Percentiles rank a stretch among this genome's conserved stretches.
Conservation (phyloP, 352 stramenopile species). For the Nothophytophthora sp. region DNA sequence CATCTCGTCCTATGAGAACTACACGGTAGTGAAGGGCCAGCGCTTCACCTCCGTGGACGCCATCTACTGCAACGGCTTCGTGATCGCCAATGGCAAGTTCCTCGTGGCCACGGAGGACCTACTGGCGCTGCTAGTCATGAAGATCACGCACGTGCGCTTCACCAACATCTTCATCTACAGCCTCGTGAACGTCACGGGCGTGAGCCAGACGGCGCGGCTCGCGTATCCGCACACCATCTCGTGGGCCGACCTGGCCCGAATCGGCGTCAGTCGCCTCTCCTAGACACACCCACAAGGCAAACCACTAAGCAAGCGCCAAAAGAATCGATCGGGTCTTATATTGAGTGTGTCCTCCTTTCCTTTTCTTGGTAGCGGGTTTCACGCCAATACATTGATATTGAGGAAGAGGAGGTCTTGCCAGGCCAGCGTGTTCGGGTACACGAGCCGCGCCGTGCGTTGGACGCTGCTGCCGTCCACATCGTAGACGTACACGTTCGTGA, state of each 20-base stretch:
- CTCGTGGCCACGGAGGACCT: slow-evolving; percentile 37
- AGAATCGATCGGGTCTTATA: too few relatives aligned
- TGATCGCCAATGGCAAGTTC: slow-evolving; percentile 42
- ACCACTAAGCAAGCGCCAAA: too few relatives aligned
- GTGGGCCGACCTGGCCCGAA: slow-evolving; percentile 25
- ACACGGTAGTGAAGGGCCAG: slow-evolving; percentile 24
- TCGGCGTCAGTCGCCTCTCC: slow-evolving; percentile 23
- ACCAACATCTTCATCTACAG: slow-evolving; percentile 44
- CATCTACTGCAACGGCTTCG: slow-evolving; percentile 43
- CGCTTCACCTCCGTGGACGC: slow-evolving; percentile 36
- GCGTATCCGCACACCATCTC: slow-evolving; percentile 30
- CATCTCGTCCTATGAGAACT: slow-evolving; percentile 31
- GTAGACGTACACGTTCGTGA: slow-evolving; percentile 27
- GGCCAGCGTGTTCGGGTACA: slow-evolving; percentile 29
- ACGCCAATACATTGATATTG: slow-evolving; percentile 24
- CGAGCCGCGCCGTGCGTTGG: slow-evolving; percentile 25
- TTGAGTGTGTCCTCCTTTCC: too few relatives aligned
- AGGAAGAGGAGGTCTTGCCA: slow-evolving; percentile 25
- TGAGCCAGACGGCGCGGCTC: slow-evolving; percentile 30
- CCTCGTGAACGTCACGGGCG: slow-evolving; percentile 22
- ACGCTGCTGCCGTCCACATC: slow-evolving; percentile 36
- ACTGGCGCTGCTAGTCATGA: slow-evolving; percentile 39
- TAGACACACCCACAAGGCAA: too few relatives aligned
- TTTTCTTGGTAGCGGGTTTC: too few relatives aligned
- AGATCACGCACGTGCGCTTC: slow-evolving; percentile 32